These are phyloP conservation scores for Hypholoma sublateritium DNA, from an alignment of 768 basidiomycete genomes.

Conservation along the genomic window DNA sequence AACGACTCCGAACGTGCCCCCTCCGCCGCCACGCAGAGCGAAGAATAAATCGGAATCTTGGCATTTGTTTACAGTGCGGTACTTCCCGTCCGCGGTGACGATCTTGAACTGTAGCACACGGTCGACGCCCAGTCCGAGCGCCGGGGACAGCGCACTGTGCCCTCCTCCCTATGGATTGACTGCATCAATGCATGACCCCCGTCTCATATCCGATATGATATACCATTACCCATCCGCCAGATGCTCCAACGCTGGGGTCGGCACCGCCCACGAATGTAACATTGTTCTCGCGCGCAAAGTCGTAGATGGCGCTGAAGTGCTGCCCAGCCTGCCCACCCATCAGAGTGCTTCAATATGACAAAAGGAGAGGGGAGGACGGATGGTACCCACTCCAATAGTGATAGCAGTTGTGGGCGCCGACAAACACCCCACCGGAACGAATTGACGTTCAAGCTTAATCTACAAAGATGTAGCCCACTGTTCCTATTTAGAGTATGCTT, in stretches of 20 bases:
- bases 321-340: conserved; percentile 14
- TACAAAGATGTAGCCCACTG: neutral
- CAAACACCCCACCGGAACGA: conserved; percentile 17
- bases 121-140: conserved; percentile 17
- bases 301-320: conserved; percentile 14
- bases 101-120: conserved; percentile 25
- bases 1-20: conserved; percentile 43
- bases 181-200: neutral
- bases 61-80: conserved; percentile 38
- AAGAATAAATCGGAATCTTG: conserved; percentile 46
- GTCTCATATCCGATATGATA: neutral
- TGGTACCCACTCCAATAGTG: conserved; percentile 20
- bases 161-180: conserved; percentile 13
- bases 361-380: neutral
- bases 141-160: conserved; percentile 15
- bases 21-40: conserved; percentile 44
- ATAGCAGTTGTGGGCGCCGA: conserved; percentile 14
- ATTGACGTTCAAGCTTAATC: conserved; percentile 22
- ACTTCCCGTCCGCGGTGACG: conserved; percentile 44
- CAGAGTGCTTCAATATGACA: neutral
- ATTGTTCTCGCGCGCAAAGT: conserved; percentile 14
- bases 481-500: neutral
- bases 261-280: conserved; percentile 18
- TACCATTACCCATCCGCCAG: conserved; percentile 22
- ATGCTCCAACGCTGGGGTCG: conserved; percentile 19